Base-by-base conservation (phyloP, 1,284 basidiomycete genomes). In the Ceratobasidium sp. region DNA sequence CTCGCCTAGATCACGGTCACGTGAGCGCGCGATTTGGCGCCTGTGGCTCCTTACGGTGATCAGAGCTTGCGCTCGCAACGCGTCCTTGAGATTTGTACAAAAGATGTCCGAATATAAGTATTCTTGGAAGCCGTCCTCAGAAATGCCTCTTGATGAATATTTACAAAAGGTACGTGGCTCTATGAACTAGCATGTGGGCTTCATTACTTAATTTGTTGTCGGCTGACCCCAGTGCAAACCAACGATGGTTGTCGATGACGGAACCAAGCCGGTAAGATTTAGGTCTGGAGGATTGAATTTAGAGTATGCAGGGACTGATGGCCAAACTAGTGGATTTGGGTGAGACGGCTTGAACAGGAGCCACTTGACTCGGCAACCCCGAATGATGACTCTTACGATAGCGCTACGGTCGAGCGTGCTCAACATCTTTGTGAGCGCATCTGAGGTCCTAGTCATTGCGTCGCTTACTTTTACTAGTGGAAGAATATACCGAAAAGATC, bases 161-260 rank as follows among this genome's bases (percentile, higher is more conserved):
- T 22, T 64, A 35, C 45, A 64, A 49, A 64, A 64, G 47, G 60
- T 64, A 40, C 12, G 12, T 32, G 3, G 15, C 40, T 2, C 7
- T 31, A 10, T 10, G n/a, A n/a, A 29, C 22, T 12, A 38, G 10
- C 25, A 31, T 6, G 13, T 17, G 27, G 15, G 15, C 31, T 20
- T 27, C 25, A 47, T 68, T 6, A 60, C 43, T 34, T 8, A 31
- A 25, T 27, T 32, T 15, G n/a, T n/a, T n/a, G n/a, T n/a, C n/a
- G n/a, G n/a, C n/a, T 29, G 35, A 32, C 43, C 8, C 43, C 71
- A 90, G 89, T 88, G 85, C 72, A 88, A 82, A 69, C 88, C 89
- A 0, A 89, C 88, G 22, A 87, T 90, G 87, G 85, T 90, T 6
- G 85, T 88, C 72, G 85, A 90, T 75, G 87, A 90, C 70, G 89